Percentiles rank a stretch among this genome's conserved stretches.
phyloP scores from a whole-genome alignment of 371 early-diverging fungal genomes.

The Rhizopus stolonifer region DNA sequence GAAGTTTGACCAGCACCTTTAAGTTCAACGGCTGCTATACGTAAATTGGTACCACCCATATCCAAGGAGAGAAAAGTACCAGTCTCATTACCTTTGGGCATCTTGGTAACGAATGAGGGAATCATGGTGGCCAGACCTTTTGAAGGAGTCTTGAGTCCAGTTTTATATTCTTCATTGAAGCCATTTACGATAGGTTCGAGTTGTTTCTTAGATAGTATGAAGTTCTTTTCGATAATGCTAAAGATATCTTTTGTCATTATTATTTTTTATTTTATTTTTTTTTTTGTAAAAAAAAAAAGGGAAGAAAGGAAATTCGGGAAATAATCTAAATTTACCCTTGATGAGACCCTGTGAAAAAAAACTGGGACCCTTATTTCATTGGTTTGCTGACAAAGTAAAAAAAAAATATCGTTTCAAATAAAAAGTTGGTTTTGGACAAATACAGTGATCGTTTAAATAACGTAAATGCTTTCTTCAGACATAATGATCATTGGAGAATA shows the following conservation, averaged over 20 bases:
- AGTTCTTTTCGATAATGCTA: conserved; percentile 24
- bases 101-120: conserved; percentile 81
- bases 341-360: conserved; percentile 8
- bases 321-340: conserved; percentile 4
- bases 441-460: no score
- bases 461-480: no score
- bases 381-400: no score
- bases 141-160: conserved; percentile 41
- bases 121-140: conserved; percentile 65
- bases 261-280: no score
- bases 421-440: no score
- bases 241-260: conserved; percentile 3
- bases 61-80: conserved; percentile 89
- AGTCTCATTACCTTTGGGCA: conserved; percentile 83
- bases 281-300: not conserved
- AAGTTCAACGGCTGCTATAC: conserved; percentile 78
- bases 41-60: conserved; percentile 91
- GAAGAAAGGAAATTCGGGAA: not conserved
- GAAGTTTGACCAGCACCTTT: conserved; percentile 70
- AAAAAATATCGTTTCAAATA: no score
- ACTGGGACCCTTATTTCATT: conserved; percentile 5
- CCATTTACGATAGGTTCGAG: conserved; percentile 54
- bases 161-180: conserved; percentile 41
- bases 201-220: conserved; percentile 41
- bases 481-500: no score